phyloP scores from a whole-genome alignment of 2,329 filamentous ascomycete genomes.

The Periglandula ipomoeae region DNA sequence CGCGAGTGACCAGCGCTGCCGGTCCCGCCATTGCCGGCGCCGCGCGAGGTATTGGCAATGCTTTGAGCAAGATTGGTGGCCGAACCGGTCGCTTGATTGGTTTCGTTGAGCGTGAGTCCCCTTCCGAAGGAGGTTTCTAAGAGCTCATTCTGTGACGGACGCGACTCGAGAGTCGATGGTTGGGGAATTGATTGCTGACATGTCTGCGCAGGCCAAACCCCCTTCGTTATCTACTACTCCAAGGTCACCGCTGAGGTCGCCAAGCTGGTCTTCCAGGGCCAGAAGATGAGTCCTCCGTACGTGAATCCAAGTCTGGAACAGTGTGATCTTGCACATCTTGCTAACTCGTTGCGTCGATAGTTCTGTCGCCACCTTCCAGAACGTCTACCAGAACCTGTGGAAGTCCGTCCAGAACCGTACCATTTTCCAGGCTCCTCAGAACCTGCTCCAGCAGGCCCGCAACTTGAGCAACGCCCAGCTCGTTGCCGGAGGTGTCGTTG shows the following conservation, averaged over 20 bases:
- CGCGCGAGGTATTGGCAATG: slow-evolving; percentile 55
- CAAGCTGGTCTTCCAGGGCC: slow-evolving; percentile 78
- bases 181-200: background rate
- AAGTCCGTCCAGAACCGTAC: slow-evolving; percentile 60
- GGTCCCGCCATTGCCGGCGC: slow-evolving; percentile 68
- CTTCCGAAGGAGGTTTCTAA: too few species aligned
- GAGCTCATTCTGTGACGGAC: too few species aligned
- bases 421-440: slow-evolving; percentile 47
- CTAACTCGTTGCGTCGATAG: slow-evolving; percentile 34
- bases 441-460: slow-evolving; percentile 48
- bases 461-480: slow-evolving; percentile 65
- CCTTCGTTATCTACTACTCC: slow-evolving; percentile 83
- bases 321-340: background rate
- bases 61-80: slow-evolving; percentile 71
- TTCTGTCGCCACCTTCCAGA: slow-evolving; percentile 71
- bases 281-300: slow-evolving; percentile 95
- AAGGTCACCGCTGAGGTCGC: slow-evolving; percentile 79
- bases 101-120: slow-evolving; percentile 83
- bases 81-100: slow-evolving; percentile 69
- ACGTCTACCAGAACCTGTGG: slow-evolving; percentile 69
- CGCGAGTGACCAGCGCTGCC: slow-evolving; percentile 70
- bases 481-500: slow-evolving; percentile 64
- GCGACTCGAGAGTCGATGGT: too few species aligned
- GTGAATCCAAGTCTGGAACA: slow-evolving; percentile 22
- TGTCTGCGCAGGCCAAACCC: slow-evolving; percentile 61